phyloP scores from a whole-genome alignment of 192 early-diverging fungal species.

The Phlyctochytrium arcticum region DNA sequence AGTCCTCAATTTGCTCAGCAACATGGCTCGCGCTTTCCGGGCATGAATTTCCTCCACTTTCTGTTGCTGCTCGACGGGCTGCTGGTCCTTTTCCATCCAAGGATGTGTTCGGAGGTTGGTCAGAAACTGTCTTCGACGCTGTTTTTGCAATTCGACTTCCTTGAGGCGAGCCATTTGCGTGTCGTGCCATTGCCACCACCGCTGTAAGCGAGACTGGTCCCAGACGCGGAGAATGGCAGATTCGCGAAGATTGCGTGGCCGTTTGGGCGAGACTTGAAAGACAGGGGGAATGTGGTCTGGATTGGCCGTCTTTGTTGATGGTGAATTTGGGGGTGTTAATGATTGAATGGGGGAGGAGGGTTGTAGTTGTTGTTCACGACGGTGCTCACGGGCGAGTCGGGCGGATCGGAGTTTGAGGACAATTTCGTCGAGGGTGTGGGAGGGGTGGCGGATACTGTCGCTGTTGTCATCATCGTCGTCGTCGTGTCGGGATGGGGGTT shows the following conservation, averaged over 20 bases:
- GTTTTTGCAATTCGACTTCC: constrained; percentile 13
- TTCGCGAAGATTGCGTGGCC: constrained; percentile 6
- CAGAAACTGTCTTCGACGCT: constrained; percentile 24
- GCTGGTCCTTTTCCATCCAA: constrained; percentile 14
- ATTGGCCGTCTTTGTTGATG: background rate
- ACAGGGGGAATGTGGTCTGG: constrained; percentile 12
- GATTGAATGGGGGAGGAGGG: background rate
- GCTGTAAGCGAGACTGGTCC: constrained; percentile 14
- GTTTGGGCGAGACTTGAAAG: constrained; percentile 7
- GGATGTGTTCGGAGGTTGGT: constrained; percentile 23
- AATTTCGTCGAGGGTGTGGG: background rate
- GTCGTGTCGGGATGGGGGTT: constrained; percentile 1
- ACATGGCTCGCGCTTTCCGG: constrained; percentile 8
- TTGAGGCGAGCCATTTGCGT: constrained; percentile 16
- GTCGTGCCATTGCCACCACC: constrained; percentile 32
- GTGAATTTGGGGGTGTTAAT: no score
- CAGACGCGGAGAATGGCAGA: constrained; percentile 14
- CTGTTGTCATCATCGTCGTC: background rate
- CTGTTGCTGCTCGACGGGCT: background rate
- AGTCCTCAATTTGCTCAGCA: constrained; percentile 19
- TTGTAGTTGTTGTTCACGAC: background rate
- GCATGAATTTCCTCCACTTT: constrained; percentile 8
- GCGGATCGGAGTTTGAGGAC: constrained; percentile 15
- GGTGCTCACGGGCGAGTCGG: constrained; percentile 11
- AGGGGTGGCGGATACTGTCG: background rate